Evolutionary conservation across 345 rosid species (phyloP), one percentile per base, ranked within the genome.

Genomic region (Trapa incisa): DNA sequence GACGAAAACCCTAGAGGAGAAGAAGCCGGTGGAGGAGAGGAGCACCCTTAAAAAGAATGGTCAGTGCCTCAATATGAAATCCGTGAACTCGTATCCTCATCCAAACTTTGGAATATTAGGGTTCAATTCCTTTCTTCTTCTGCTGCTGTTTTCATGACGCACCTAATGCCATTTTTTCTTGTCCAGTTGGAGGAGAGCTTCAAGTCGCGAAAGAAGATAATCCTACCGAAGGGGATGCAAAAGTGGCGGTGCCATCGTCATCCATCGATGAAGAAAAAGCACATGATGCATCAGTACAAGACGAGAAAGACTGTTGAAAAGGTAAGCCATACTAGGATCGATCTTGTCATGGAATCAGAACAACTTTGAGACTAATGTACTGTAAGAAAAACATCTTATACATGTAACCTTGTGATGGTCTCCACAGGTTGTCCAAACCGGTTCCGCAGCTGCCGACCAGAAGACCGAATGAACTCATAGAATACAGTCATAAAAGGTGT

Each of bases 201-300:
- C n/a, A 64, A 17, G 45, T 36, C 62, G 56, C 42, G 60, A 47
- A 61, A 61, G 66, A 47, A 61, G 71, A 61, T 57, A 69, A 61
- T 10, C 54, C 45, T 1, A 36, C 14, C 65, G 37, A 65, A 35
- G 37, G 11, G 43, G 67, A 4, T 52, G 67, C 37, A 47, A 54
- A n/a, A 22, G 71, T 39, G 41, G n/a, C 41, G 8, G 43, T 43
- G 16, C 38, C 52, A 22, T 22, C 29, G 29, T 22, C 29, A 16
- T 37, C 43, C 33, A 63, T 41, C 33, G 73, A 39, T 38, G 73
- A 64, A 64, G 57, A 32, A 6, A 64, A 70, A 61, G 42, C 53
- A 4, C 1, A 64, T 8, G 29, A n/a, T 5, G 62, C 68, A 39
- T 36, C 61, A 37, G 38, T 52, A 14, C 39, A 71, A 63, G 48